Percentiles rank a stretch among this genome's conserved stretches.
Conservation (phyloP, 1,284 basidiomycete genomes). For the Phenoliferia sp. region DNA sequence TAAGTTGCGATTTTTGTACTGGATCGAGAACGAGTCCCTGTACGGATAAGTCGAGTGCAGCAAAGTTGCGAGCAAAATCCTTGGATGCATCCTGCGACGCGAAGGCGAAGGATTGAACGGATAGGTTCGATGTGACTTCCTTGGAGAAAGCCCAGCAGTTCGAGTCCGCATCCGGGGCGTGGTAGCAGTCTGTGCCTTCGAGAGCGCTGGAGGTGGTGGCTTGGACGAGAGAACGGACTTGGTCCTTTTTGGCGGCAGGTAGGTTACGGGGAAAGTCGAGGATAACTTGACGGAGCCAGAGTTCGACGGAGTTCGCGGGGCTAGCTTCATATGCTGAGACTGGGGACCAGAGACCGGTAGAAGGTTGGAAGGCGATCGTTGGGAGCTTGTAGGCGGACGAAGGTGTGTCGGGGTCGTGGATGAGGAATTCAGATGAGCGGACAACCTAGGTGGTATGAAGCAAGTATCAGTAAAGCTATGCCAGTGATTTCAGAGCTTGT, state of each 20-base stretch:
- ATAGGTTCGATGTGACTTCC: slow-evolving; percentile 24
- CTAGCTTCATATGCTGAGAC: slow-evolving; percentile 10
- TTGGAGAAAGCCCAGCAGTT: slow-evolving; percentile 25
- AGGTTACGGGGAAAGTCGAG: slow-evolving; percentile 26
- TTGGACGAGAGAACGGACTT: slow-evolving; percentile 21
- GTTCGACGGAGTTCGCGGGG: slow-evolving; percentile 14
- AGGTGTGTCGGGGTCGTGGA: slow-evolving; percentile 20
- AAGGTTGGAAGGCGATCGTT: slow-evolving; percentile 23
- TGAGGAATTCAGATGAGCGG: slow-evolving; percentile 30
- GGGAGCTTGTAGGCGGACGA: slow-evolving; percentile 18
- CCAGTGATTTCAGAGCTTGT: not conserved
- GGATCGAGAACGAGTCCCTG: slow-evolving; percentile 23
- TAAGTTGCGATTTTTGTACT: slow-evolving; percentile 3
- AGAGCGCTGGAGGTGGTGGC: slow-evolving; percentile 15
- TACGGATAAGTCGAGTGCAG: slow-evolving; percentile 12
- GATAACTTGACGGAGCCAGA: slow-evolving; percentile 31
- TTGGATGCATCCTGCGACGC: slow-evolving; percentile 20
- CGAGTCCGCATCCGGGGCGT: not conserved
- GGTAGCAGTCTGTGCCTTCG: slow-evolving; percentile 26
- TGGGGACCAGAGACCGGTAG: slow-evolving; percentile 26
- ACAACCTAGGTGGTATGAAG: slow-evolving; percentile 20
- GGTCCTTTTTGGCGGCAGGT: slow-evolving; percentile 9
- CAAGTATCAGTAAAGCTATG: not conserved
- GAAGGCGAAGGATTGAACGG: slow-evolving; percentile 28
- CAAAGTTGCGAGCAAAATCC: slow-evolving; percentile 22